A percentile compares a stretch with the other conserved stretches of the same genome.
phyloP scores from a whole-genome alignment of 192 early-diverging fungal genomes.

The Backusella parvicylindrica region DNA sequence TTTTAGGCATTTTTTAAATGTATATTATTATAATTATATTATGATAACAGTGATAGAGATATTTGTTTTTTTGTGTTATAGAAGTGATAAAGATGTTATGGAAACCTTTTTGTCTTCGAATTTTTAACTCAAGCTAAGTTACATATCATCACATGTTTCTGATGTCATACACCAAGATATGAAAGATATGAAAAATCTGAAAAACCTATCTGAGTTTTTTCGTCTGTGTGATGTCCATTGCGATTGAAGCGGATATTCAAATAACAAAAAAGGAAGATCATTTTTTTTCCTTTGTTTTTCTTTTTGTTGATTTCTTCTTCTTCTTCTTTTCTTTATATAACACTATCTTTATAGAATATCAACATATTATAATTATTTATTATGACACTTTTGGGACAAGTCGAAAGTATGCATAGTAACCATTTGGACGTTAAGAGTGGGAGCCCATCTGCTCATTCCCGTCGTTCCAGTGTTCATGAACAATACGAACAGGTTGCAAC shows the following conservation, averaged over 20 bases:
- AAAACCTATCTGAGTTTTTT: too few relatives aligned
- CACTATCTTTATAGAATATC: background rate
- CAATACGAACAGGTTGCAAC: background rate
- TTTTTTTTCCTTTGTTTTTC: background rate
- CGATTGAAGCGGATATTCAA: background rate
- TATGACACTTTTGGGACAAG: background rate
- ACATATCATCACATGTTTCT: too few relatives aligned
- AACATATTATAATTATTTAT: background rate
- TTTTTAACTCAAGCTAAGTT: too few relatives aligned
- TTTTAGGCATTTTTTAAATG: too few relatives aligned
- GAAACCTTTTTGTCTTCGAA: too few relatives aligned
- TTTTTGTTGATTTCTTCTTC: background rate
- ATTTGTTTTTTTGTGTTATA: too few relatives aligned
- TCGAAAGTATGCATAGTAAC: background rate
- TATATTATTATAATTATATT: too few relatives aligned
- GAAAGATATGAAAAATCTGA: too few relatives aligned
- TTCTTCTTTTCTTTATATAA: background rate
- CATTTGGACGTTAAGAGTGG: background rate
- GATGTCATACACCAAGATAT: too few relatives aligned
- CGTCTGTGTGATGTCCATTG: too few relatives aligned
- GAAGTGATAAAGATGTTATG: too few relatives aligned
- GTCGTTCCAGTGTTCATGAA: background rate
- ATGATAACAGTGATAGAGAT: too few relatives aligned
- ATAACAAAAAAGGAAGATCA: background rate
- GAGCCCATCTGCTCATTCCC: background rate